Percentiles rank a stretch among this genome's conserved stretches.
These are phyloP conservation scores for Phytophthora chlamydospora DNA, from an alignment of 352 stramenopile genomes.

Conservation along the genomic window DNA sequence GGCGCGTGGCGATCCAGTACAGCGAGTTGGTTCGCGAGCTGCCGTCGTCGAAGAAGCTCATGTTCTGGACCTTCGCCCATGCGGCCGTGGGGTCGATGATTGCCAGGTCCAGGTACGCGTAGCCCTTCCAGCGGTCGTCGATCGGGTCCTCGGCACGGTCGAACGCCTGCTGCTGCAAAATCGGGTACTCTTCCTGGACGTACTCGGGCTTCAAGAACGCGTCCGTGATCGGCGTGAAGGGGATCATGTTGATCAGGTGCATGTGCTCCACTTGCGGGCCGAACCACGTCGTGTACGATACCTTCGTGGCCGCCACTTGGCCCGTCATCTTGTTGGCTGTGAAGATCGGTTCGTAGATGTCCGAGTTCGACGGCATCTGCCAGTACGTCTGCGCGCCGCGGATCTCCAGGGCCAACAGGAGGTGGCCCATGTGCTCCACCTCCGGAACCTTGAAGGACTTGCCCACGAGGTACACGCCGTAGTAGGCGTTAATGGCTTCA, in stretches of 20 bases:
- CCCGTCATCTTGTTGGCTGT: conserved; percentile 87
- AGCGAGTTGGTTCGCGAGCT: conserved; percentile 90
- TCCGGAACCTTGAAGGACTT: conserved; percentile 70
- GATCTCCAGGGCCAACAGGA: conserved; percentile 94
- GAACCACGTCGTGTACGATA: conserved; percentile 90
- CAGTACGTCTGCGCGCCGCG: conserved; percentile 96
- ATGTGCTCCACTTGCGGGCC: conserved; percentile 85
- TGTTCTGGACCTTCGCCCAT: conserved; percentile 68
- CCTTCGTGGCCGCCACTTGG: conserved; percentile 78
- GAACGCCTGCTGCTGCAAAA: conserved; percentile 78
- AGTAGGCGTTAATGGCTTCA: conserved; percentile 98
- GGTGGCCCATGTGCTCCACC: conserved; percentile 88
- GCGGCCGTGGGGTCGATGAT: conserved; percentile 78
- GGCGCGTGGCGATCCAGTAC: conserved; percentile 89
- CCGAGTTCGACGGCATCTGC: conserved; percentile 86
- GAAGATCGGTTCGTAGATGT: conserved; percentile 79
- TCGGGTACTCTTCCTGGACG: conserved; percentile 79
- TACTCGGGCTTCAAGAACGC: conserved; percentile 72
- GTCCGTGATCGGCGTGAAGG: conserved; percentile 89
- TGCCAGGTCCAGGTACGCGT: conserved; percentile 83
- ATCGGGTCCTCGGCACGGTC: conserved; percentile 62
- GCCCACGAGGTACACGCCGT: conserved; percentile 94
- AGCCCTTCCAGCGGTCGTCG: conserved; percentile 83
- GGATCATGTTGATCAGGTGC: conserved; percentile 93
- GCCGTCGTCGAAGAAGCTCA: conserved; percentile 86